Evolutionary conservation across 352 stramenopile genomes (phyloP).

Genomic region (Globisporangium takayamanum): DNA sequence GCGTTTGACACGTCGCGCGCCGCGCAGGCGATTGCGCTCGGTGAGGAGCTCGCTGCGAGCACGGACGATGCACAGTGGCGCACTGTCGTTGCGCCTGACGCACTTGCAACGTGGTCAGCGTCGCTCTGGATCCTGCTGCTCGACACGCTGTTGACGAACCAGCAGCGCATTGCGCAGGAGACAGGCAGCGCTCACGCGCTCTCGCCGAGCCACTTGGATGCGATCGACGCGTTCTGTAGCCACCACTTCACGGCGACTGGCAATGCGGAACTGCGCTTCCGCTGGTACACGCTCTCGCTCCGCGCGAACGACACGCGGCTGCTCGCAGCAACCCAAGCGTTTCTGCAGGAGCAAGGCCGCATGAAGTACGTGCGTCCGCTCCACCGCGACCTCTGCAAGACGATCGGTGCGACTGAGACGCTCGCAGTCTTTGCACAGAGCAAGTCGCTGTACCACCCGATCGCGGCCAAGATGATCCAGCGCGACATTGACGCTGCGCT

Average conservation of each 20-base stretch:
- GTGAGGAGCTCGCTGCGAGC: constrained; percentile 28
- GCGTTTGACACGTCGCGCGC: constrained; percentile 87
- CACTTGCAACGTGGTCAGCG: constrained; percentile 30
- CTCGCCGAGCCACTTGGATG: constrained; percentile 33
- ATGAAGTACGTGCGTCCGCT: constrained; percentile 76
- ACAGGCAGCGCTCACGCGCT: constrained; percentile 4
- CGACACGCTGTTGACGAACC: constrained; percentile 36
- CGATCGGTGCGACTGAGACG: constrained; percentile 24
- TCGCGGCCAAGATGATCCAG: constrained; percentile 69
- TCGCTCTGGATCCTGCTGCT: constrained; percentile 52
- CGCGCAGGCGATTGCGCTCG: constrained; percentile 30
- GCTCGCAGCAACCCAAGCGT: constrained; percentile 31
- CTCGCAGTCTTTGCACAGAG: constrained; percentile 33
- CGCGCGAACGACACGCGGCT: constrained; percentile 38
- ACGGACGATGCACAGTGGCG: constrained; percentile 24
- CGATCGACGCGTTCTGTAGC: constrained; percentile 49
- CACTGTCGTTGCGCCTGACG: not conserved
- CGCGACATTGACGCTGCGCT: constrained; percentile 28
- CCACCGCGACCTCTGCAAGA: constrained; percentile 47
- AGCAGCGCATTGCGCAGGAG: not conserved
- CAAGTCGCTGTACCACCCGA: constrained; percentile 63
- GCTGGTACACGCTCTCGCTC: constrained; percentile 58
- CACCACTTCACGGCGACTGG: constrained; percentile 38
- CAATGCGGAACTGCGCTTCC: constrained; percentile 69
- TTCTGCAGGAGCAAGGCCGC: constrained; percentile 61